Percentiles rank a stretch among this genome's conserved stretches.
Conservation (phyloP, 176 grass and related monocot genomes). For the Tillandsia leiboldiana region DNA sequence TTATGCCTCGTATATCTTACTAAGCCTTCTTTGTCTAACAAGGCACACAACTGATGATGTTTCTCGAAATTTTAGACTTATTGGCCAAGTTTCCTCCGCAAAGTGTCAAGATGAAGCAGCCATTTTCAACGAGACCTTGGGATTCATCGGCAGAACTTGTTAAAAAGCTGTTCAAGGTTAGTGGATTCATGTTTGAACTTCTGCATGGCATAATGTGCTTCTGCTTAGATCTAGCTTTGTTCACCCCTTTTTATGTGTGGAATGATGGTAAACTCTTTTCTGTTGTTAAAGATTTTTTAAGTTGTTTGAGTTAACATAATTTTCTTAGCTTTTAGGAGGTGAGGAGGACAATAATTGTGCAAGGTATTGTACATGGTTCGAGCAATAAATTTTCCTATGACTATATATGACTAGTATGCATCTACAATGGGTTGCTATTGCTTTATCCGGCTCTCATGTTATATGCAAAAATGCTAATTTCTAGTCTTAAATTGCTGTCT, state of each 20-base stretch:
- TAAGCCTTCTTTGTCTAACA: conserved; percentile 7
- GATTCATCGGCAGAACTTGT: conserved; percentile 78
- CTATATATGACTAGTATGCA: too few relatives aligned
- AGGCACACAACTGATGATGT: conserved; percentile 5
- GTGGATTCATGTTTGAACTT: neutral
- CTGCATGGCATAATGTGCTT: neutral
- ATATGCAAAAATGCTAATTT: too few relatives aligned
- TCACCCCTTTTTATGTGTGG: neutral
- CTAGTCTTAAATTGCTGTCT: too few relatives aligned
- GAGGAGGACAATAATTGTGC: too few relatives aligned
- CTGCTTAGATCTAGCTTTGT: neutral
- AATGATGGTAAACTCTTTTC: neutral
- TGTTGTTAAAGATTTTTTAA: too few relatives aligned
- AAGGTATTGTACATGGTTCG: too few relatives aligned
- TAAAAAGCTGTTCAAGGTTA: conserved; percentile 96
- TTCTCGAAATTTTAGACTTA: conserved; percentile 53
- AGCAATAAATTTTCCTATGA: too few relatives aligned
- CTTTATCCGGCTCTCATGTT: too few relatives aligned
- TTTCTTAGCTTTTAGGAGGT: too few relatives aligned
- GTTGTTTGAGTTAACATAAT: too few relatives aligned
- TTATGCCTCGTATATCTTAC: neutral
- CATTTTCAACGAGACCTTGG: conserved; percentile 77
- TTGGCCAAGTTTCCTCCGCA: conserved; percentile 91
- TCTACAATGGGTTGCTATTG: too few relatives aligned
- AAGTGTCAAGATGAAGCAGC: conserved; percentile 83